Evolutionary conservation across 148 eudicot genomes (phyloP), one percentile per base, ranked within the genome.

Genomic region (Rhododendron williamsianum): DNA sequence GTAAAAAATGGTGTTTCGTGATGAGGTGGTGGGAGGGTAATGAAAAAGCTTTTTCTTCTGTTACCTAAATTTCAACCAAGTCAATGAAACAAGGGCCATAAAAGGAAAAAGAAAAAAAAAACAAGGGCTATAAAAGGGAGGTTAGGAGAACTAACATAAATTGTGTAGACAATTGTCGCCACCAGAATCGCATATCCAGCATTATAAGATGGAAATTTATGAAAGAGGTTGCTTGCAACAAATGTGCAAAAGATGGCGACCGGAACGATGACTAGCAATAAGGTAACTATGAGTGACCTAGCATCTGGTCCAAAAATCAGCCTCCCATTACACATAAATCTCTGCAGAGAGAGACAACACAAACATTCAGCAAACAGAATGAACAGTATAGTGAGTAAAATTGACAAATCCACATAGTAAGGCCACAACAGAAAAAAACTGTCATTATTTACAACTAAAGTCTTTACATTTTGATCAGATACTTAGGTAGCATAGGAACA

Each of bases 231-330:
- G 74, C 90, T 88, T 54, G 91, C 96, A 38, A 94, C 93, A 82
- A 91, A 76, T 85, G 89, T 78, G 87, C 94, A 92, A 87, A 94
- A 94, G 80, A 94, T 86, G 56, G 89, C 56, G 78, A 89, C 76
- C 30, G 95, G 96, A 81, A 91, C 91, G 87, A 93, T 82, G 84
- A 94, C 88, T 30, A 94, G 95, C 86, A 89, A 83, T 78, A 91
- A 78, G 60, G 96, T 89, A 33, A 89, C 91, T 80, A 90, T 83
- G 52, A 94, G 89, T 38, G 96, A 92, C 84, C 90, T 90, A 86
- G 94, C 96, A 90, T 94, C 96, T 19, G 95, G 96, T 72, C 96
- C 96, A 89, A 94, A 94, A 82, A 94, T 88, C 78, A 94, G 86
- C 90, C 96, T 92, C 86, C 96, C 96, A 49, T 38, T 65, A 80